Percentiles rank a stretch among this genome's conserved stretches.
Evolutionary conservation across 495 filamentous ascomycete species (phyloP).

Genomic region (Hypoxylon perforatum): DNA sequence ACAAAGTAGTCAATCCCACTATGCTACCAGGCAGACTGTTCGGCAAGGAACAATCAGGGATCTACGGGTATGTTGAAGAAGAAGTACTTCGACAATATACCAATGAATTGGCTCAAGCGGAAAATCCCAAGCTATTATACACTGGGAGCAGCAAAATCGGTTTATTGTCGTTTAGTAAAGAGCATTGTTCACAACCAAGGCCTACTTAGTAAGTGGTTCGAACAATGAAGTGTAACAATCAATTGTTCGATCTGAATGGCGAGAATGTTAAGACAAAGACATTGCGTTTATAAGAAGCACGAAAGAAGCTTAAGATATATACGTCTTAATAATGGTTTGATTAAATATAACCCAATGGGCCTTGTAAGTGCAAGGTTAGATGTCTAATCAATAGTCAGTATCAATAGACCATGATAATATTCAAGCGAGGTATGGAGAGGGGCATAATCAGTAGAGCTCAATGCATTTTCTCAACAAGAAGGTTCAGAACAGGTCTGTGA

Average conservation of each 20-base stretch:
- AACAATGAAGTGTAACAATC: constrained; percentile 12
- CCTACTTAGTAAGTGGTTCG: background rate
- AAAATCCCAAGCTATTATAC: constrained; percentile 3
- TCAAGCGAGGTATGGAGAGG: background rate
- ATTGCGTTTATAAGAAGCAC: too few species aligned
- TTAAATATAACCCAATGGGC: too few species aligned
- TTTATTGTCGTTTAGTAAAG: background rate
- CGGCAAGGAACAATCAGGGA: constrained; percentile 7
- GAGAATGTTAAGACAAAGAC: too few species aligned
- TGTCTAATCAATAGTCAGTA: constrained; percentile 11
- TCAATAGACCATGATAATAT: background rate
- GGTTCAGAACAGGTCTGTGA: constrained; percentile 71
- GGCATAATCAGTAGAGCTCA: constrained; percentile 50
- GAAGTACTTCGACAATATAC: too few species aligned
- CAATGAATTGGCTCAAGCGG: too few species aligned
- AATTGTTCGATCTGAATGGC: constrained; percentile 9
- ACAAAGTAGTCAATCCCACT: constrained; percentile 24
- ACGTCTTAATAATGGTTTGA: too few species aligned
- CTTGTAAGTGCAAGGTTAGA: too few species aligned
- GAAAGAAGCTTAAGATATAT: too few species aligned
- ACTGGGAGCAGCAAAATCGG: background rate
- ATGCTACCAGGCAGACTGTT: constrained; percentile 18
- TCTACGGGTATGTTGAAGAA: background rate
- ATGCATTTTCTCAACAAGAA: constrained; percentile 61
- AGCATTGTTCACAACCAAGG: constrained; percentile 17